Evolutionary conservation across 192 early-diverging fungal species (phyloP), one percentile per base, ranked within the genome.

Genomic region (Backusella parvicylindrica): DNA sequence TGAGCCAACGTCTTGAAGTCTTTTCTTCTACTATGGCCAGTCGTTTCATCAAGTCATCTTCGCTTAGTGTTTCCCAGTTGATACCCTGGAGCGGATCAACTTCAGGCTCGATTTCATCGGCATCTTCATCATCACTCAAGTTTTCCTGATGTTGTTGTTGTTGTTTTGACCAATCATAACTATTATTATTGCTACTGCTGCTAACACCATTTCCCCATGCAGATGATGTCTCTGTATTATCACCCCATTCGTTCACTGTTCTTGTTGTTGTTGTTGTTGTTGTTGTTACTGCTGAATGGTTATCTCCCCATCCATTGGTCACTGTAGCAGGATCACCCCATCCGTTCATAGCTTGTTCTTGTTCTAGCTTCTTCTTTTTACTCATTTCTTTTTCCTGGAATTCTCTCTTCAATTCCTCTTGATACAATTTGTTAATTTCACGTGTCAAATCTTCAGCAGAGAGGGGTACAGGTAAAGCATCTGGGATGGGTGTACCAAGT

Each of bases 381-480:
- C 8, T 60, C 53, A 60, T 26, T 12, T n/a, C n/a, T n/a, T 28
- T 41, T 70, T 70, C 40, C 0, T 43, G 6, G 18, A 78, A 73
- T 23, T 78, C 71, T 35, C 64, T 63, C 5, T 63, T 23, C 21
- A 78, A 32, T 30, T 72, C 71, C 30, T 73, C 71, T 13, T 60
- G 64, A 35, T 78, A 78, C 1, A 78, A 31, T 41, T 73, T 72
- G 36, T 78, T 78, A 7, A 78, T 78, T 15, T 78, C 77, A 3
- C 40, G 15, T 2, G 77, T 40, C 64, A 78, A 21, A 0, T 50
- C 31, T 5, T 36, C 35, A 23, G 33, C 21, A n/a, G 74, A 69
- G 6, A 73, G 11, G 15, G 72, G 60, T 1, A 28, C 13, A 70
- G 37, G 68, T 5, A 47, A 18, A 23, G 40, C 6, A 13, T 72